Percentiles rank a stretch among this genome's conserved stretches.
Evolutionary conservation across 1,284 basidiomycete species (phyloP).

Genomic region (Abortiporus biennis): DNA sequence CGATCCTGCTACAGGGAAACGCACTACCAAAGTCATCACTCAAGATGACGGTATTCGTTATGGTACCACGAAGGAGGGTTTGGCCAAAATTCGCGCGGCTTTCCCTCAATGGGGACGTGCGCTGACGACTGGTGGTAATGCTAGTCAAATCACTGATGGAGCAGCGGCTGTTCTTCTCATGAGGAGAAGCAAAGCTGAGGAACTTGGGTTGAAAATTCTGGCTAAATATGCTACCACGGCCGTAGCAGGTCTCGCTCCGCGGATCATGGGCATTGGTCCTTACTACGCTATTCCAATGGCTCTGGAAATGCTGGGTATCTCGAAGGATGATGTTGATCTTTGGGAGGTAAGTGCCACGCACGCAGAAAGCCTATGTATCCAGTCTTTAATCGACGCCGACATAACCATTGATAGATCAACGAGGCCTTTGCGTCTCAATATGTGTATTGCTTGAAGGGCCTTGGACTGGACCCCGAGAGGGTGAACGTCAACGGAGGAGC

Average conservation of each 20-base stretch:
- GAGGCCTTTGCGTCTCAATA: slow-evolving; percentile 91
- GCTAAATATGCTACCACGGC: slow-evolving; percentile 77
- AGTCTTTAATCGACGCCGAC: no score
- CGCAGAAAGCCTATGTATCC: no score
- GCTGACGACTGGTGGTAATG: slow-evolving; percentile 86
- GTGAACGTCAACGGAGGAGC: slow-evolving; percentile 91
- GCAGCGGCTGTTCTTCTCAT: slow-evolving; percentile 84
- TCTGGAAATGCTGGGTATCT: slow-evolving; percentile 59
- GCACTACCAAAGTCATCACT: slow-evolving; percentile 51
- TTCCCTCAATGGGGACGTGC: slow-evolving; percentile 85
- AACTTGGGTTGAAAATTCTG: slow-evolving; percentile 67
- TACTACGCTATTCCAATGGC: slow-evolving; percentile 66
- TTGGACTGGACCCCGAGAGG: slow-evolving; percentile 65
- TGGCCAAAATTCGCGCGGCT: slow-evolving; percentile 69
- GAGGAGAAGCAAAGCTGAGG: slow-evolving; percentile 80
- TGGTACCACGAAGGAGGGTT: slow-evolving; percentile 66
- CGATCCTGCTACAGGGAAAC: slow-evolving; percentile 47
- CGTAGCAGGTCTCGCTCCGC: slow-evolving; percentile 69
- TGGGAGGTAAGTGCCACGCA: slow-evolving; percentile 70
- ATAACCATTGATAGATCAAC: slow-evolving; percentile 74
- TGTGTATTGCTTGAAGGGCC: slow-evolving; percentile 73
- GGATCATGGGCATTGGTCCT: slow-evolving; percentile 85
- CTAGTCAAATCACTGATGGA: slow-evolving; percentile 84
- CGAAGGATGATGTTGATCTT: slow-evolving; percentile 70
- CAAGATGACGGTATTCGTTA: slow-evolving; percentile 82